Base-by-base conservation (phyloP, 805 yeast species). In the Suhomyces pyralidae region DNA sequence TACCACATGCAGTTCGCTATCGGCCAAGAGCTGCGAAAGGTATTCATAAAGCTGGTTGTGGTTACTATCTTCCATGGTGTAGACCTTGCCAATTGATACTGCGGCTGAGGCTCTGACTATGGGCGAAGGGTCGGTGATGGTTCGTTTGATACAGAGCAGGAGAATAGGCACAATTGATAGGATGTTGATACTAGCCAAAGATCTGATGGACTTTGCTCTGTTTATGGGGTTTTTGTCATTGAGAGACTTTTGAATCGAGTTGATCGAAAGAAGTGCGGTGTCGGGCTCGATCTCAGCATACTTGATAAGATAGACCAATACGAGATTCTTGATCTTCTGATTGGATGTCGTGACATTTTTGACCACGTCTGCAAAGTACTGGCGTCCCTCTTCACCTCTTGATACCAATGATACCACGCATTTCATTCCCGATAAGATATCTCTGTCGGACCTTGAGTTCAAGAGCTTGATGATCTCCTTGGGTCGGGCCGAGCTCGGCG, bases 231-330 rank as follows among this genome's bases (percentile, higher is more conserved):
- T 80, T 58, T 83, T 82, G 60, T 90, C 97, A 8, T 79, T 74
- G 26, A 93, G 70, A 1, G 90, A 79, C 68, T 88, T 90, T 67
- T 94, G 99, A 47, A 94, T 88, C 0, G 97, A 88, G 67, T 94
- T 94, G 58, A 94, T 88, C 0, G 97, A 84, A 45, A 94, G 75
- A 19, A 94, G 77, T 2, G 98, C 94, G n/a, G 89, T 80, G 65
- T 92, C 96, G 8, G 94, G 97, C 59, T 90, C 92, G 51, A 76
- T 68, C 56, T 90, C 96, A 22, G 96, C 94, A 65, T 83, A 90
- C 51, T 88, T 78, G 43, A 85, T 72, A 47, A 94, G 70, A 59
- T 89, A 90, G 1, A 86, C 76, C 68, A 89, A 83, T 1, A 91
- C 97, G 65, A 93, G 76, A 58, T 86, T 83, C 54, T 89, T 82